These are phyloP conservation scores for Gynochthodes officinalis DNA, from an alignment of 257 asterid genomes.

Conservation along the genomic window DNA sequence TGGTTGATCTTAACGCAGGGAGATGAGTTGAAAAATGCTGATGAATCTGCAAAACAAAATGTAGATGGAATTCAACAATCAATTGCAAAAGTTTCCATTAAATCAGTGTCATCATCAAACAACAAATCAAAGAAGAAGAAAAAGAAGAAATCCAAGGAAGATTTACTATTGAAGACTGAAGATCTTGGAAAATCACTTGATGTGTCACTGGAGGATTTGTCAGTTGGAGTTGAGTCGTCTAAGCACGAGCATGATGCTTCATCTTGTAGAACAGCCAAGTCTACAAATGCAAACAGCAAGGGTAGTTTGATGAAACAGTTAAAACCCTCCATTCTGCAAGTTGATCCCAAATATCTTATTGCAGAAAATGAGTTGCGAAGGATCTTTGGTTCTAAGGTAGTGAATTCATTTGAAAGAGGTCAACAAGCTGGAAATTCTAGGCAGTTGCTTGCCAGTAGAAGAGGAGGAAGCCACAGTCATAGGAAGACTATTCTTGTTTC, in stretches of 20 bases:
- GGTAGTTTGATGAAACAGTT: constrained; percentile 31
- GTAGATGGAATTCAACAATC: constrained; percentile 28
- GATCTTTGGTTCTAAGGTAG: constrained; percentile 89
- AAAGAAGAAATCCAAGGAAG: constrained; percentile 54
- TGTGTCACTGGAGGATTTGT: constrained; percentile 39
- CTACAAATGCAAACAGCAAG: constrained; percentile 28
- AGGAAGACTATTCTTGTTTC: constrained; percentile 75
- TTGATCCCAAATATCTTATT: constrained; percentile 78
- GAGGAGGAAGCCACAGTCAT: constrained; percentile 70
- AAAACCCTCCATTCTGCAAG: constrained; percentile 49
- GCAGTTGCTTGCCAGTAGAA: constrained; percentile 59
- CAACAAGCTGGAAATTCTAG: constrained; percentile 58
- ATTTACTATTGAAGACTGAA: constrained; percentile 19
- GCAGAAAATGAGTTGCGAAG: constrained; percentile 91
- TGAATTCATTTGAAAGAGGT: constrained; percentile 66
- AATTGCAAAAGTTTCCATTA: constrained; percentile 25
- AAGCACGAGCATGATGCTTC: constrained; percentile 32
- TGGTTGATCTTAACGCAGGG: constrained; percentile 38
- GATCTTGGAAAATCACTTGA: constrained; percentile 28
- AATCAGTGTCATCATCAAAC: constrained; percentile 27
- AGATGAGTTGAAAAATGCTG: constrained; percentile 29
- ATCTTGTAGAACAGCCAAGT: constrained; percentile 29
- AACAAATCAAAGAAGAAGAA: constrained; percentile 64
- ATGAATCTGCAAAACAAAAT: constrained; percentile 25
- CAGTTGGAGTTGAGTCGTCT: constrained; percentile 51